These are phyloP conservation scores for Populus nigra DNA, from an alignment of 345 rosid species.

Conservation along the genomic window DNA sequence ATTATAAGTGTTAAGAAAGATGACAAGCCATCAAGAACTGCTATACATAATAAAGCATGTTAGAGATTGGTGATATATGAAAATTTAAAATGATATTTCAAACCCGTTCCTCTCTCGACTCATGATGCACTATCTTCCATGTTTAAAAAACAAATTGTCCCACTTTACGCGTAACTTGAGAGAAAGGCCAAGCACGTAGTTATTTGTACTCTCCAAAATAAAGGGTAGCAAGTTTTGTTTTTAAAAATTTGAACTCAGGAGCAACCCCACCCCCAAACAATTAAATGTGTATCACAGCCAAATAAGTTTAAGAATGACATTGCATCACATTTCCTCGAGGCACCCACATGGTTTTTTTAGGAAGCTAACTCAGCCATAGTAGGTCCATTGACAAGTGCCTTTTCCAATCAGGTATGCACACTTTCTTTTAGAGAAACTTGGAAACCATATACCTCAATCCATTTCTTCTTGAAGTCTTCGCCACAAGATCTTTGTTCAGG, in stretches of 20 bases:
- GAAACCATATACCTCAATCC: slow-evolving; percentile 73
- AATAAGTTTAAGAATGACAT: background rate
- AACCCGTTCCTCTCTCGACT: background rate
- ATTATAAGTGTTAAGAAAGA: background rate
- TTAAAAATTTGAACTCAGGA: background rate
- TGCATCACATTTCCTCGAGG: background rate
- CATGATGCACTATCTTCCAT: background rate
- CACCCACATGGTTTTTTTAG: background rate
- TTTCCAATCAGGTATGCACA: background rate
- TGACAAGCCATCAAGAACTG: background rate
- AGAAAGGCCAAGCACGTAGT: background rate
- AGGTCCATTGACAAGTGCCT: background rate
- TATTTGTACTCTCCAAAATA: background rate
- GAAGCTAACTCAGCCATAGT: background rate
- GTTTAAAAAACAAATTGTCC: background rate
- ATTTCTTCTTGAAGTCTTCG: slow-evolving; percentile 85
- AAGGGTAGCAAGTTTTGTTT: background rate
- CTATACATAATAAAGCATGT: background rate
- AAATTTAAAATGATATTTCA: background rate
- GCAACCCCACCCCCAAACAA: background rate
- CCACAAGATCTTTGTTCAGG: slow-evolving; percentile 79
- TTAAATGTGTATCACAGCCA: background rate
- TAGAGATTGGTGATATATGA: background rate
- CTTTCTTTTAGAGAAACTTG: background rate
- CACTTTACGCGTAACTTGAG: background rate